Evolutionary conservation across 768 basidiomycete genomes (phyloP), one percentile per base, ranked within the genome.

Genomic region (Guyanaporus albipodus): DNA sequence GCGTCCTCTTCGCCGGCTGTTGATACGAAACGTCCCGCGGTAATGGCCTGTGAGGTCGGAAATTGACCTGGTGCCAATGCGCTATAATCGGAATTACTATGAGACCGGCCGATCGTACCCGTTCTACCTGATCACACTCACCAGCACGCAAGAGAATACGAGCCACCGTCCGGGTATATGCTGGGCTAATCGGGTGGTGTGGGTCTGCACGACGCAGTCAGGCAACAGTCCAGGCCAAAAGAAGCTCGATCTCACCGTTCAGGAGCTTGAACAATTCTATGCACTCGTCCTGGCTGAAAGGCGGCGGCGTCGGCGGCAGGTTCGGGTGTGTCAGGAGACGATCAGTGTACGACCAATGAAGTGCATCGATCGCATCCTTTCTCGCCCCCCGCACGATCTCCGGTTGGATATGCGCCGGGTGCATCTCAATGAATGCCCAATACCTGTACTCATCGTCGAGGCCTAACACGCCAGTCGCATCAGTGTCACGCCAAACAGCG

Each of bases 331-430:
- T 82, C 8, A 90, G 73, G 10, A 90, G 66, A 36, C 82, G 84
- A 58, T 90, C 88, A 3, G 88, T 85, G 67, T 85, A 88, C 8
- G 84, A 79, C 89, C 90, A 91, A 19, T 79, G 85, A 52, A 91
- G 69, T 0, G 79, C 78, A 44, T 91, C 85, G 57, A 85, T 72
- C 1, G 89, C 89, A 53, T 91, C 88, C 0, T 70, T 65, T 39
- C 75, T 75, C 9, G 83, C 82, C 34, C 71, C 73, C 7, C 67
- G 56, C 8, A 83, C 76, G 22, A 91, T 70, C 26, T n/a, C 56
- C n/a, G 31, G 55, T 0, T 73, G 59, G 8, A 73, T 69, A 61
- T 91, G 89, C 0, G 85, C 85, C 0, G 89, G 89, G 55, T 91
- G 87, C 27, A 76, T 67, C 62, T 89, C 85, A 67, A 91, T 75